These are phyloP conservation scores for Gleditsia sinensis DNA, from an alignment of 306 rosid species.

Conservation along the genomic window DNA sequence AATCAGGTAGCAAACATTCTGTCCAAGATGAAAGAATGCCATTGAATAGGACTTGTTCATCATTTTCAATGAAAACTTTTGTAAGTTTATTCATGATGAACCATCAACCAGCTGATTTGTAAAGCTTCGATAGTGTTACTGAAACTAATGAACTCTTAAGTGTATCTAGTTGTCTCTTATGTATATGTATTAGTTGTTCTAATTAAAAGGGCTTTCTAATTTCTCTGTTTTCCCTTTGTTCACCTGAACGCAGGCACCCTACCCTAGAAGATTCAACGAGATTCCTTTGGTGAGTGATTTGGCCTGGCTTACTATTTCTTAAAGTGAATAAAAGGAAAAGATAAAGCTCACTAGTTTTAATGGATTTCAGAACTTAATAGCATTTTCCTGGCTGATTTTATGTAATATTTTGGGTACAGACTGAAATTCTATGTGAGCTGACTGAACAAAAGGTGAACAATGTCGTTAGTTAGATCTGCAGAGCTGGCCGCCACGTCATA, in stretches of 20 bases:
- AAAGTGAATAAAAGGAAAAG: slow-evolving; percentile 10
- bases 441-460: slow-evolving; percentile 38
- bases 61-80: neutral
- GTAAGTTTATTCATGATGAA: neutral
- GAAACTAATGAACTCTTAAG: neutral
- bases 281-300: slow-evolving; percentile 30
- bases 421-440: slow-evolving; percentile 35
- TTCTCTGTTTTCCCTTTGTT: slow-evolving; percentile 17
- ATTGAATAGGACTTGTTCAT: neutral
- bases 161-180: neutral
- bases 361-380: slow-evolving; percentile 9
- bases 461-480: slow-evolving; percentile 74
- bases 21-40: neutral
- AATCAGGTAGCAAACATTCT: slow-evolving; percentile 8
- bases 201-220: slow-evolving; percentile 12
- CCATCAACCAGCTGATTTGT: slow-evolving; percentile 17
- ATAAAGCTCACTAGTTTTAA: slow-evolving; percentile 15
- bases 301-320: slow-evolving; percentile 2
- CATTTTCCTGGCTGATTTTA: slow-evolving; percentile 25
- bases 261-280: slow-evolving; percentile 22
- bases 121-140: neutral
- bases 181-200: neutral
- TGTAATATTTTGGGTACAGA: slow-evolving; percentile 29
- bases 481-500: slow-evolving; percentile 57
- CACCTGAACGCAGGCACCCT: slow-evolving; percentile 28